phyloP scores from a whole-genome alignment of 2,329 filamentous ascomycete genomes.

The Aureobasidium sp. region DNA sequence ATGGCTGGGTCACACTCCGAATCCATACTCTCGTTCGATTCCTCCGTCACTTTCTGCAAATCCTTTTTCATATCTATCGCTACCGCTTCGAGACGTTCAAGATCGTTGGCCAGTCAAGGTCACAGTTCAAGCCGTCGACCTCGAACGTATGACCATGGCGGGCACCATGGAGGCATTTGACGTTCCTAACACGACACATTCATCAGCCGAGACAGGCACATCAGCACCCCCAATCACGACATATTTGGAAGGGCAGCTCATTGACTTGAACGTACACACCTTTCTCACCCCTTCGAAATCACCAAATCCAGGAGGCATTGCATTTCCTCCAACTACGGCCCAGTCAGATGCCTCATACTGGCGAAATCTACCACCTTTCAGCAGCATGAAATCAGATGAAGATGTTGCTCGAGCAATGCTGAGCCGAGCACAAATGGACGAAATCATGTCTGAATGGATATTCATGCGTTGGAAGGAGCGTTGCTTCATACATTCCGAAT shows the following conservation, averaged over 20 bases:
- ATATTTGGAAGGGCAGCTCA: slow-evolving; percentile 60
- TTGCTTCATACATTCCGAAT: slow-evolving; percentile 34
- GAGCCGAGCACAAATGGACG: slow-evolving; percentile 28
- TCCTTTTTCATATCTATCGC: background rate
- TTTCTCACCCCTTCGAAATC: slow-evolving; percentile 38
- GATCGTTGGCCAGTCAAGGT: slow-evolving; percentile 62
- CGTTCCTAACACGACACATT: slow-evolving; percentile 42
- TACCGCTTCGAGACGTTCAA: slow-evolving; percentile 23
- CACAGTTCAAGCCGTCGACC: slow-evolving; percentile 56
- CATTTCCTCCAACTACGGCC: slow-evolving; percentile 21
- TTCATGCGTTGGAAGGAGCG: slow-evolving; percentile 51
- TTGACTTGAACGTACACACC: slow-evolving; percentile 47
- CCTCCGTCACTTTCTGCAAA: slow-evolving; percentile 16
- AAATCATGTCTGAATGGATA: slow-evolving; percentile 40
- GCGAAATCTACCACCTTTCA: slow-evolving; percentile 36
- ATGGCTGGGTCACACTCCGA: slow-evolving; percentile 28
- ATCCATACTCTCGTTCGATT: slow-evolving; percentile 10
- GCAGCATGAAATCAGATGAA: slow-evolving; percentile 23
- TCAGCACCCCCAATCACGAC: slow-evolving; percentile 50
- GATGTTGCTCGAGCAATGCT: slow-evolving; percentile 37
- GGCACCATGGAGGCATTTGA: slow-evolving; percentile 66
- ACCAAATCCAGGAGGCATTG: slow-evolving; percentile 1
- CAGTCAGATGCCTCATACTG: slow-evolving; percentile 40
- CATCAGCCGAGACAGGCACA: slow-evolving; percentile 11
- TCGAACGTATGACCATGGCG: slow-evolving; percentile 51